These are phyloP conservation scores for Xylaria telfairii DNA, from an alignment of 495 filamentous ascomycete species.

Conservation along the genomic window DNA sequence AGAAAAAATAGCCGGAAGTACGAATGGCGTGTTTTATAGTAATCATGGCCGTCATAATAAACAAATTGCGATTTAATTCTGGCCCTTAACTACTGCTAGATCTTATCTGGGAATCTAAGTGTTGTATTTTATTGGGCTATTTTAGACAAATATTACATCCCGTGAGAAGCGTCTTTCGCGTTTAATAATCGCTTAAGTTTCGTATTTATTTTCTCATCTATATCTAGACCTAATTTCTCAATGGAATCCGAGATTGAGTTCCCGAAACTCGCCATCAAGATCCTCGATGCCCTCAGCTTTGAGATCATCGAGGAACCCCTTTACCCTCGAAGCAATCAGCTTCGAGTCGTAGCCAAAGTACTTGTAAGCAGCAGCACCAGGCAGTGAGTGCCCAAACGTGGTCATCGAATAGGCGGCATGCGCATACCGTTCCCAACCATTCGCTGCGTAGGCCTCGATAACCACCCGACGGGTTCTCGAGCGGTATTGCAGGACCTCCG, in stretches of 20 bases:
- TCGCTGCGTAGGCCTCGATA: conserved; percentile 61
- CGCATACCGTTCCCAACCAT: conserved; percentile 66
- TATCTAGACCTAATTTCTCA: not conserved
- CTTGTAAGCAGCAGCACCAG: conserved; percentile 58
- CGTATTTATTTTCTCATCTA: not conserved
- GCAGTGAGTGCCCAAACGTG: conserved; percentile 55
- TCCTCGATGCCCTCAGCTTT: conserved; percentile 1
- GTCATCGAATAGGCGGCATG: conserved; percentile 57
- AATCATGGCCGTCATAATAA: not conserved
- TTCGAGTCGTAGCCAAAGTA: conserved; percentile 59
- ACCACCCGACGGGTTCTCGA: conserved; percentile 53
- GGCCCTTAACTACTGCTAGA: not conserved
- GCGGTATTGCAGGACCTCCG: conserved; percentile 43
- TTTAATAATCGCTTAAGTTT: not conserved
- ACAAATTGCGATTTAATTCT: not conserved
- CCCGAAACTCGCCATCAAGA: not conserved
- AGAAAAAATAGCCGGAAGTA: not conserved
- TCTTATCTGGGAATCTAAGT: not conserved
- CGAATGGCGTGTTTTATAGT: not conserved
- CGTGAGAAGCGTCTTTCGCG: not conserved
- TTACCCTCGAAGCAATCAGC: conserved; percentile 52
- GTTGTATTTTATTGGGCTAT: not conserved
- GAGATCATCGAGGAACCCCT: conserved; percentile 46
- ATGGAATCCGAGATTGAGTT: not conserved
- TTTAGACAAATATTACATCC: not conserved